These are phyloP conservation scores for Scheffersomyces stipitis DNA, from an alignment of 805 yeast species.

Conservation along the genomic window DNA sequence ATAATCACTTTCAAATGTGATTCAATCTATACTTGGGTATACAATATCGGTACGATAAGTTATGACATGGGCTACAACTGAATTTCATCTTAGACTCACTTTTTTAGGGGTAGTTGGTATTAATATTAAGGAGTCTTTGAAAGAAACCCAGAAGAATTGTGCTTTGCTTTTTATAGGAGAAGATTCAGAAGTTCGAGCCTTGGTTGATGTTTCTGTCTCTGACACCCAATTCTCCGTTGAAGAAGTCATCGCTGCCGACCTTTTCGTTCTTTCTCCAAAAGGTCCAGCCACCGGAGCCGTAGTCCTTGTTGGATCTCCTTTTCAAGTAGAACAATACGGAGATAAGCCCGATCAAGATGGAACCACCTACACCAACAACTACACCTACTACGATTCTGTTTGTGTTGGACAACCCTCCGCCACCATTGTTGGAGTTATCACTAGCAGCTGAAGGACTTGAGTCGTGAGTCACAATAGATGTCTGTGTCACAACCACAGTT, in stretches of 20 bases:
- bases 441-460: slow-evolving; percentile 25
- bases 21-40: too few species aligned
- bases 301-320: slow-evolving; percentile 29
- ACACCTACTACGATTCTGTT: slow-evolving; percentile 47
- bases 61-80: too few species aligned
- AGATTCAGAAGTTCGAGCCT: slow-evolving; percentile 42
- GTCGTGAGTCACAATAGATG: slow-evolving; percentile 25
- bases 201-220: slow-evolving; percentile 48
- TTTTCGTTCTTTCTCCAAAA: slow-evolving; percentile 49
- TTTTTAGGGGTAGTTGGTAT: neutral
- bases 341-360: slow-evolving; percentile 35
- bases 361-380: slow-evolving; percentile 48
- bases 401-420: slow-evolving; percentile 41
- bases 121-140: too few species aligned
- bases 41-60: too few species aligned
- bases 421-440: slow-evolving; percentile 9
- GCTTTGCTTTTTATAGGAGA: too few species aligned
- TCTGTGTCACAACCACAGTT: slow-evolving; percentile 41
- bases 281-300: slow-evolving; percentile 42
- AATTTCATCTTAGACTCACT: slow-evolving; percentile 3
- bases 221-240: slow-evolving; percentile 47
- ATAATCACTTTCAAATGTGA: too few species aligned
- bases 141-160: too few species aligned
- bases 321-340: slow-evolving; percentile 35
- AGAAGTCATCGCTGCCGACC: slow-evolving; percentile 39